Evolutionary conservation across 805 yeast species (phyloP).

Genomic region (Starmerella tilneyi): DNA sequence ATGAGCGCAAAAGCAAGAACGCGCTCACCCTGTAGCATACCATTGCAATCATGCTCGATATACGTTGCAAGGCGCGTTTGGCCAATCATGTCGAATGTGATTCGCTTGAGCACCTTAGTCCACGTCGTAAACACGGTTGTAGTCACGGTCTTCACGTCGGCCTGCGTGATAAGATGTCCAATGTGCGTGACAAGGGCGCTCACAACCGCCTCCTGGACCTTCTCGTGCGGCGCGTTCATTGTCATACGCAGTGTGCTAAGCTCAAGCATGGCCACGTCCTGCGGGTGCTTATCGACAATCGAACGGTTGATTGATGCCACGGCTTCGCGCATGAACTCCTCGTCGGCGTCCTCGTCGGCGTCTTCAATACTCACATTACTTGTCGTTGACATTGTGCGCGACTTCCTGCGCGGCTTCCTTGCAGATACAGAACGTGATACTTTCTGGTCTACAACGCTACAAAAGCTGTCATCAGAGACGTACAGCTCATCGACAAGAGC

Average conservation of each 20-base stretch:
- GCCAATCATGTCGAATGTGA: slow-evolving; percentile 72
- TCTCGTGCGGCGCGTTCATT: slow-evolving; percentile 90
- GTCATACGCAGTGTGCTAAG: slow-evolving; percentile 94
- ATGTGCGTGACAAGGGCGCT: slow-evolving; percentile 61
- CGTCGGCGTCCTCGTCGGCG: slow-evolving; percentile 42
- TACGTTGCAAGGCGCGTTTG: slow-evolving; percentile 55
- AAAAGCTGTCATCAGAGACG: slow-evolving; percentile 30
- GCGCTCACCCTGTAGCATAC: slow-evolving; percentile 35
- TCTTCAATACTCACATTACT: slow-evolving; percentile 36
- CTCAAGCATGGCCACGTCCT: slow-evolving; percentile 86
- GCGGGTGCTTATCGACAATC: slow-evolving; percentile 79
- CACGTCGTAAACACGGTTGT: slow-evolving; percentile 67
- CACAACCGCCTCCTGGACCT: slow-evolving; percentile 74
- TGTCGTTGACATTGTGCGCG: slow-evolving; percentile 23
- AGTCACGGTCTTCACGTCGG: slow-evolving; percentile 68
- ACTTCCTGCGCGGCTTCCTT: slow-evolving; percentile 20
- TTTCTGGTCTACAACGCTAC: slow-evolving; percentile 18
- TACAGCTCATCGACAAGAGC: slow-evolving; percentile 27
- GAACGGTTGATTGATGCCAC: slow-evolving; percentile 87
- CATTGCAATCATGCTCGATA: slow-evolving; percentile 40
- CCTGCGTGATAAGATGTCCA: slow-evolving; percentile 62
- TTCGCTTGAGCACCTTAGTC: slow-evolving; percentile 73
- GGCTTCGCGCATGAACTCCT: slow-evolving; percentile 82
- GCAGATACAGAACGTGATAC: not conserved
- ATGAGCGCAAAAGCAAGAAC: slow-evolving; percentile 43